Evolutionary conservation across 441 rosid genomes (phyloP), one percentile per base, ranked within the genome.

Genomic region (Cnidoscolus chayamansa): DNA sequence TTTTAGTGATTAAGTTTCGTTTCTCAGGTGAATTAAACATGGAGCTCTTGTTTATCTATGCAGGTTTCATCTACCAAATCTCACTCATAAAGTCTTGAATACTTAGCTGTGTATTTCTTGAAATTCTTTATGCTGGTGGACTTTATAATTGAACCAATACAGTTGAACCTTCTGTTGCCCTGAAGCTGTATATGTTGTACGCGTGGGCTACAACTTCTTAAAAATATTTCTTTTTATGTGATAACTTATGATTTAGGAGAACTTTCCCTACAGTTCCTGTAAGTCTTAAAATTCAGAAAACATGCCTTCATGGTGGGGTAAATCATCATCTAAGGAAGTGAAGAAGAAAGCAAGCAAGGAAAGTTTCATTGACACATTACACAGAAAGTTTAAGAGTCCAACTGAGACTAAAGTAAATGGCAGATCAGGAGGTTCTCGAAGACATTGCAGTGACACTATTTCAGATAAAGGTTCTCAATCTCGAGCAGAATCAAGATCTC

Each of bases 221-320:
- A 50, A 45, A n/a, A 61, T 70, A 48, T 65, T 53, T 57, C 16
- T 25, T 25, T 25, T 25, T 25, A 25, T 10, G 15, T 37, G 69
- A 17, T 55, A 47, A 1, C 32, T 40, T 69, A 62, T 72, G 40
- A 70, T 48, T 17, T 64, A 65, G 79, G 56, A 63, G 58, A 77
- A 77, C 15, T 77, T 77, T 40, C 40, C 65, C 30, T 74, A 31
- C 35, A 32, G 67, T 55, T 63, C 35, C 65, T 68, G 25, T 66
- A 59, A 66, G 25, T 61, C 53, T 53, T 19, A 45, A 58, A 61
- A 67, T 32, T 68, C n/a, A 58, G 54, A 72, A 77, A 83, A 74
- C 73, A 89, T 89, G 94, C 92, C 86, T 79, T 77, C 88, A 66
- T 86, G 89, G 91, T 89, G 90, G 88, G 84, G 83, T 65, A 88